These are phyloP conservation scores for Fusarium oligoseptatum DNA, from an alignment of 2,329 filamentous ascomycete species.

Conservation along the genomic window DNA sequence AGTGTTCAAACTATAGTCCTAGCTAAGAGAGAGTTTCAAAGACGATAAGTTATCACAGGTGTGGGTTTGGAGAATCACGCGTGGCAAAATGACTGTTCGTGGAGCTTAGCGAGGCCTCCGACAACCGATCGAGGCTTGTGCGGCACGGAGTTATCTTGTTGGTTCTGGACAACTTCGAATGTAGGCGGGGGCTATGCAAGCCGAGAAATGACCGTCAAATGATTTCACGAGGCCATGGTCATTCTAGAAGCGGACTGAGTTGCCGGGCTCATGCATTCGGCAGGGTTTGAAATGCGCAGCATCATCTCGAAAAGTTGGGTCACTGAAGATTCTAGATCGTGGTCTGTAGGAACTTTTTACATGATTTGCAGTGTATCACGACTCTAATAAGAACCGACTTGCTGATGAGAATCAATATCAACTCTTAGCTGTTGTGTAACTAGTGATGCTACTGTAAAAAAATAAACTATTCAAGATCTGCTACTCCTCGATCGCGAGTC, in stretches of 20 bases:
- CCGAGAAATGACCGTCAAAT: background rate
- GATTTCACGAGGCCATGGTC: background rate
- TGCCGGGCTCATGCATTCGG: background rate
- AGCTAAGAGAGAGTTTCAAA: background rate
- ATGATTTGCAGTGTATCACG: background rate
- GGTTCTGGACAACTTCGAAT: background rate
- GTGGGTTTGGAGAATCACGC: background rate
- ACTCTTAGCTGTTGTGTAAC: background rate
- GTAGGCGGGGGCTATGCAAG: background rate
- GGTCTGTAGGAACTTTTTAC: background rate
- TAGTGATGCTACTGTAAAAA: background rate
- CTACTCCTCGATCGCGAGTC: background rate
- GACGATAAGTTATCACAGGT: background rate
- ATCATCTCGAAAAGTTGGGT: background rate
- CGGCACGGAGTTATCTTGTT: background rate
- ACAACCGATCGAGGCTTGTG: background rate
- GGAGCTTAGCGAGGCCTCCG: background rate
- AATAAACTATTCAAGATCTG: background rate
- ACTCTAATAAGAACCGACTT: background rate
- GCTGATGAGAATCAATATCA: background rate
- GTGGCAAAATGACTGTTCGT: background rate
- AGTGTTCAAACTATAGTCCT: background rate
- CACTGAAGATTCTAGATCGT: background rate
- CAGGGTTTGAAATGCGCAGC: background rate
- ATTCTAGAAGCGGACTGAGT: background rate